These are phyloP conservation scores for Solioccasus polychromus DNA, from an alignment of 768 basidiomycete genomes.

Conservation along the genomic window DNA sequence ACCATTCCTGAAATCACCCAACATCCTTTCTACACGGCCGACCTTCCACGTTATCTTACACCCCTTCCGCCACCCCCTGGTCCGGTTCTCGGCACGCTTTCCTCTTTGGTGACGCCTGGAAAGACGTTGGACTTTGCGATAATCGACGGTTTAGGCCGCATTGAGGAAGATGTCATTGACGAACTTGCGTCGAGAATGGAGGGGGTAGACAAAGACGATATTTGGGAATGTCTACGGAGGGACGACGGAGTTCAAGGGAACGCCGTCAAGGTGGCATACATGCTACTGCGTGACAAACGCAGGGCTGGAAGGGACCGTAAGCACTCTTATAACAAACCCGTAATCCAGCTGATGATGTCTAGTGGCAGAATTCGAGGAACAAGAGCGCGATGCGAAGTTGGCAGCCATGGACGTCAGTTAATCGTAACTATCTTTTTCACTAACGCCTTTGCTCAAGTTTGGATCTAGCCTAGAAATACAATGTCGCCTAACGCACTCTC, in stretches of 20 bases:
- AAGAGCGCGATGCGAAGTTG: conserved; percentile 78
- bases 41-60: conserved; percentile 83
- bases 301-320: conserved; percentile 80
- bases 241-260: conserved; percentile 88
- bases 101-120: conserved; percentile 65
- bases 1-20: conserved; percentile 89
- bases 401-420: conserved; percentile 77
- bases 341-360: conserved; percentile 17
- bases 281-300: conserved; percentile 86
- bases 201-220: conserved; percentile 76
- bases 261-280: conserved; percentile 94
- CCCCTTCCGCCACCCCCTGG: conserved; percentile 77
- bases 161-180: conserved; percentile 89
- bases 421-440: conserved; percentile 18
- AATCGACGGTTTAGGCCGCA: conserved; percentile 88
- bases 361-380: conserved; percentile 80
- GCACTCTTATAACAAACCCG: conserved; percentile 30
- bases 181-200: conserved; percentile 71
- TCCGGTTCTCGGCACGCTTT: conserved; percentile 72
- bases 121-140: conserved; percentile 75
- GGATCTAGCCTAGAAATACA: conserved; percentile 60
- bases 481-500: conserved; percentile 67
- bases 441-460: conserved; percentile 1
- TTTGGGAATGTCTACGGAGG: conserved; percentile 80
- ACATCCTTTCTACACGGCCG: conserved; percentile 86